Evolutionary conservation across 805 yeast genomes (phyloP).

Genomic region (Wickerhamomyces strasburgensis): DNA sequence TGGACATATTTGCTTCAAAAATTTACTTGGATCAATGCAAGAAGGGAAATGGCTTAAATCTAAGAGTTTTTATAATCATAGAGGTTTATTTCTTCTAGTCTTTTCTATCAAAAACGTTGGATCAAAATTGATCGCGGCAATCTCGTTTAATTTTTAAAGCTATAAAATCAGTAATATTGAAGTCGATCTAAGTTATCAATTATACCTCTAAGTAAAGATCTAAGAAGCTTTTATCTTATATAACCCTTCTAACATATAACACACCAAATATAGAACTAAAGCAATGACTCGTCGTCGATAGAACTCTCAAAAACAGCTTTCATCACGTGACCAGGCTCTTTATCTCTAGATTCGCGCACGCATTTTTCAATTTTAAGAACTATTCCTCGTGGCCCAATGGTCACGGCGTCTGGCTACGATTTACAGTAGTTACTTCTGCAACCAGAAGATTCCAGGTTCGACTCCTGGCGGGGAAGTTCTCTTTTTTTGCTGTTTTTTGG

Average conservation of each 20-base stretch:
- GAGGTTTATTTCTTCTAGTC: not conserved
- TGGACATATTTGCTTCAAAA: conserved; percentile 25
- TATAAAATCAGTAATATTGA: too few relatives aligned
- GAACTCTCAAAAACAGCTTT: too few relatives aligned
- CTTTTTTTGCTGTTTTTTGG: conserved; percentile 15
- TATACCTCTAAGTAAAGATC: too few relatives aligned
- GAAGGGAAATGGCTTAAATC: not conserved
- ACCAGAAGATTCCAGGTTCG: conserved; percentile 33
- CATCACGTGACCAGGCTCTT: too few relatives aligned
- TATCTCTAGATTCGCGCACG: too few relatives aligned
- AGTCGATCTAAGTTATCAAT: too few relatives aligned
- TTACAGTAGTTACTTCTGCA: conserved; percentile 36
- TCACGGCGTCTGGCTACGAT: conserved; percentile 73
- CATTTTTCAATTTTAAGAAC: too few relatives aligned
- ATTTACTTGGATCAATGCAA: not conserved
- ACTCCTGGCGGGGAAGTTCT: conserved; percentile 32
- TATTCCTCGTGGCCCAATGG: conserved; percentile 74
- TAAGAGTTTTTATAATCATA: conserved; percentile 1
- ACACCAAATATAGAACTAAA: too few relatives aligned
- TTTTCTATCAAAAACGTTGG: too few relatives aligned
- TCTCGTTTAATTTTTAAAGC: not conserved
- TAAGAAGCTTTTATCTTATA: too few relatives aligned
- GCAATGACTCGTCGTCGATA: too few relatives aligned
- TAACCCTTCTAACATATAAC: too few relatives aligned
- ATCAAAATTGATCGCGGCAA: not conserved